Conservation (phyloP, 2,329 filamentous ascomycete genomes). For the Calonectria fujianensis region DNA sequence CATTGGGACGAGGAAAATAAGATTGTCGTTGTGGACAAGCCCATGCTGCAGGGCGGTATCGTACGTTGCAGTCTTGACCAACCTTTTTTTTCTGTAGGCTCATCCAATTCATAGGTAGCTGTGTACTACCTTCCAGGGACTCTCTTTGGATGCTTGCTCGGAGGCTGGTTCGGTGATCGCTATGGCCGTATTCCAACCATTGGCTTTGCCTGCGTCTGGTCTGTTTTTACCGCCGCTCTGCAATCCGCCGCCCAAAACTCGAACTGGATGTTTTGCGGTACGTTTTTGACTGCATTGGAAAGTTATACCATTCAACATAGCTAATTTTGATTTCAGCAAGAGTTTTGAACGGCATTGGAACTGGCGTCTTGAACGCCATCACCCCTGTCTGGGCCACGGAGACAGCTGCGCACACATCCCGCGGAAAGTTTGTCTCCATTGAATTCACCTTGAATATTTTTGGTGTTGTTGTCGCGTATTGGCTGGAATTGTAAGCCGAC, state of each 20-base stretch:
- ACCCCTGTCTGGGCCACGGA: slow-evolving; percentile 69
- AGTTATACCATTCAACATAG: background rate
- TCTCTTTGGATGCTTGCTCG: slow-evolving; percentile 5
- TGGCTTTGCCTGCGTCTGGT: background rate
- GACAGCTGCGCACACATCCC: slow-evolving; percentile 64
- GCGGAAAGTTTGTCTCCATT: slow-evolving; percentile 67
- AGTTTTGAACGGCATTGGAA: slow-evolving; percentile 16
- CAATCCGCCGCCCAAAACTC: slow-evolving; percentile 20
- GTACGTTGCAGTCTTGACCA: slow-evolving; percentile 49
- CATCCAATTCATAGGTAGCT: slow-evolving; percentile 57
- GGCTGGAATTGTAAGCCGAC: slow-evolving; percentile 56
- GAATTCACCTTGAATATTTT: slow-evolving; percentile 72
- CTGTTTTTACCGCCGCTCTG: slow-evolving; percentile 4
- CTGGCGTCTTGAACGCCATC: slow-evolving; percentile 58
- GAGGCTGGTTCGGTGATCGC: slow-evolving; percentile 15
- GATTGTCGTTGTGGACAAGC: slow-evolving; percentile 43
- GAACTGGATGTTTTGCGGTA: slow-evolving; percentile 18
- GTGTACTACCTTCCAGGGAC: slow-evolving; percentile 9
- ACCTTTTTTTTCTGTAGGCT: slow-evolving; percentile 63
- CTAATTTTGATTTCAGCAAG: background rate
- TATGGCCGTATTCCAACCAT: slow-evolving; percentile 13
- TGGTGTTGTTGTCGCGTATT: slow-evolving; percentile 65
- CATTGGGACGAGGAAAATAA: slow-evolving; percentile 13
- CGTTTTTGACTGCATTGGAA: no score
- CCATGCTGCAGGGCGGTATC: slow-evolving; percentile 68